Conservation (phyloP, 352 stramenopile species). For the Globisporangium paddicum region DNA sequence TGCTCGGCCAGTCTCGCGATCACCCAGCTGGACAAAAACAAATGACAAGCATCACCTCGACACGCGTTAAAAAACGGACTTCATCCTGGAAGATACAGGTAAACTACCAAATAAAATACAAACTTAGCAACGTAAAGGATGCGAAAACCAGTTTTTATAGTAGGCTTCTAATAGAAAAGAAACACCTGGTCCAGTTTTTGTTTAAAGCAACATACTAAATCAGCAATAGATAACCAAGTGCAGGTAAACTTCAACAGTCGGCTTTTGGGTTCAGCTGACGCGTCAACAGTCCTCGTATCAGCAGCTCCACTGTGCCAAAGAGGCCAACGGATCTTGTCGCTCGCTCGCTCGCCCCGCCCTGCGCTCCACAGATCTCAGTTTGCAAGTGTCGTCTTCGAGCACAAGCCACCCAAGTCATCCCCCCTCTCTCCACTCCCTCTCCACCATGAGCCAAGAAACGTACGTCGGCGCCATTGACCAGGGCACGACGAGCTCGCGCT, state of each 20-base stretch:
- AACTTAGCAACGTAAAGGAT: no score
- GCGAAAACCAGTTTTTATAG: no score
- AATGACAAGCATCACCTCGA: background rate
- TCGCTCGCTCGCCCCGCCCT: background rate
- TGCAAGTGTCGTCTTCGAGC: slow-evolving; percentile 22
- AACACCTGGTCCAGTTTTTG: no score
- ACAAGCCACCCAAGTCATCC: slow-evolving; percentile 11
- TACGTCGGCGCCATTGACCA: slow-evolving; percentile 94
- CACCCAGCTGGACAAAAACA: background rate
- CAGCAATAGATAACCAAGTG: no score
- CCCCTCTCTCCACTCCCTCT: background rate
- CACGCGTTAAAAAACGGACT: no score
- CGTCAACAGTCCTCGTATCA: slow-evolving; percentile 10
- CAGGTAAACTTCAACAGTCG: background rate
- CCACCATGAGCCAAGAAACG: slow-evolving; percentile 35
- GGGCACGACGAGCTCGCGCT: slow-evolving; percentile 95
- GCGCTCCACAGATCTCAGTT: slow-evolving; percentile 22
- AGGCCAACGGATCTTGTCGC: background rate
- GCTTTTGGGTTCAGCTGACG: slow-evolving; percentile 6
- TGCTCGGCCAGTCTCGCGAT: background rate
- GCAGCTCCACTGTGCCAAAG: background rate
- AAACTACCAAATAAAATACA: no score
- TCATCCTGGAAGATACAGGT: no score
- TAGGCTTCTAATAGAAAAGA: no score
- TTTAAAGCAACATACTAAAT: background rate